These are phyloP conservation scores for Halenospora varia DNA, from an alignment of 495 filamentous ascomycete genomes.

Conservation along the genomic window DNA sequence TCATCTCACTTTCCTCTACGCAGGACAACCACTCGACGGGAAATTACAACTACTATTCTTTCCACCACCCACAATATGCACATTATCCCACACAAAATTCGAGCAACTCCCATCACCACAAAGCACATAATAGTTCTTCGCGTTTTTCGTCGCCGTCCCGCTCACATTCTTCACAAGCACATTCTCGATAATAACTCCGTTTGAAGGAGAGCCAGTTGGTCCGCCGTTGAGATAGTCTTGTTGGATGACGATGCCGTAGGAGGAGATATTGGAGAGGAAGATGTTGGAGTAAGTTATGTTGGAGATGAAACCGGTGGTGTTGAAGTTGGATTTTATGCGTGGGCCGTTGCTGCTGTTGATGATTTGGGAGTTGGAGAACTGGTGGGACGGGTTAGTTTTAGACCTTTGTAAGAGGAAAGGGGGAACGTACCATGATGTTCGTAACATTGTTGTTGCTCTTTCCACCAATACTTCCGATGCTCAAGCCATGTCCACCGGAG, in stretches of 20 bases:
- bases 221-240: constrained; percentile 49
- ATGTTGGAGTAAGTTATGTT: constrained; percentile 44
- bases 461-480: constrained; percentile 45
- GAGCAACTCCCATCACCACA: constrained; percentile 44
- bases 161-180: constrained; percentile 38
- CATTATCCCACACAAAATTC: constrained; percentile 36
- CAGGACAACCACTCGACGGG: constrained; percentile 20
- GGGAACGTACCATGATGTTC: constrained; percentile 28
- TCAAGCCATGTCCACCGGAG: constrained; percentile 43
- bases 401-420: no score
- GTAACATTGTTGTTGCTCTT: constrained; percentile 44
- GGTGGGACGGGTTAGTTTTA: no score
- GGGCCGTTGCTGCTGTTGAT: constrained; percentile 34
- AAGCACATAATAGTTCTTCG: constrained; percentile 43
- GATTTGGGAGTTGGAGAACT: constrained; percentile 31
- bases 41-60: constrained; percentile 38
- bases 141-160: constrained; percentile 30
- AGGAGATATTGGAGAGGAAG: constrained; percentile 34
- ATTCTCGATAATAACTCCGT: constrained; percentile 38
- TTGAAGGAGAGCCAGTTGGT: constrained; percentile 39
- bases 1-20: not conserved
- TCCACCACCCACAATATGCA: constrained; percentile 38
- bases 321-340: constrained; percentile 44
- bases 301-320: constrained; percentile 36
- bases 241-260: constrained; percentile 45